Evolutionary conservation across 2,329 filamentous ascomycete species (phyloP).

Genomic region (Fusarium pseudocircinatum): DNA sequence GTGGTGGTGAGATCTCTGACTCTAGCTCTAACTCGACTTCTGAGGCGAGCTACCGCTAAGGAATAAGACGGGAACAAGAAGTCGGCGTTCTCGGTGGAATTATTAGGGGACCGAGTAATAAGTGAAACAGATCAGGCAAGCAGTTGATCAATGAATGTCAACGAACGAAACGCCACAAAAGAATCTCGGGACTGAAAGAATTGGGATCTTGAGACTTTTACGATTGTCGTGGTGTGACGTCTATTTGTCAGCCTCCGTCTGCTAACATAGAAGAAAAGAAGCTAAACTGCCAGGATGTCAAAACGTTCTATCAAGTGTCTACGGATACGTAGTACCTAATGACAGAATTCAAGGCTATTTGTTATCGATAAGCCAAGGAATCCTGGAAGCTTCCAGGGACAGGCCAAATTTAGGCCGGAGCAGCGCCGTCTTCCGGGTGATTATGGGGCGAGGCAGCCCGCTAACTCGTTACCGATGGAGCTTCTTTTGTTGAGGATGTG

Average conservation of each 20-base stretch:
- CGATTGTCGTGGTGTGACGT: constrained; percentile 31
- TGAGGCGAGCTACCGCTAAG: background rate
- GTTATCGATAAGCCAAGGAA: constrained; percentile 18
- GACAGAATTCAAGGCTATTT: background rate
- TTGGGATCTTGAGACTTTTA: constrained; percentile 2
- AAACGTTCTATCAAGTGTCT: background rate
- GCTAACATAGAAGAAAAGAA: background rate
- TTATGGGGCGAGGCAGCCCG: constrained; percentile 13
- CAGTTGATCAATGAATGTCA: background rate
- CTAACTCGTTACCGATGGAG: background rate
- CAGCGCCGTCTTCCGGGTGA: constrained; percentile 14
- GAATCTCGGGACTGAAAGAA: background rate
- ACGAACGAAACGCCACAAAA: background rate
- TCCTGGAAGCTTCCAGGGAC: constrained; percentile 6
- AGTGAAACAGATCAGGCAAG: background rate
- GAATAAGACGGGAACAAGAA: constrained; percentile 10
- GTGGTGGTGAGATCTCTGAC: constrained; percentile 18
- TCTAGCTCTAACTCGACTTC: background rate
- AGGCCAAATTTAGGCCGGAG: constrained; percentile 15
- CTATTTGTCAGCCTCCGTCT: constrained; percentile 38
- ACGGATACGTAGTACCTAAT: too few species aligned
- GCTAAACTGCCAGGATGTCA: background rate
- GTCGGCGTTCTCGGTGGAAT: constrained; percentile 10
- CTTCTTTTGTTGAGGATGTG: background rate
- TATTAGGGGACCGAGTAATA: background rate